Evolutionary conservation across 2,329 filamentous ascomycete genomes (phyloP).

Genomic region (Didymosphaeria variabile): DNA sequence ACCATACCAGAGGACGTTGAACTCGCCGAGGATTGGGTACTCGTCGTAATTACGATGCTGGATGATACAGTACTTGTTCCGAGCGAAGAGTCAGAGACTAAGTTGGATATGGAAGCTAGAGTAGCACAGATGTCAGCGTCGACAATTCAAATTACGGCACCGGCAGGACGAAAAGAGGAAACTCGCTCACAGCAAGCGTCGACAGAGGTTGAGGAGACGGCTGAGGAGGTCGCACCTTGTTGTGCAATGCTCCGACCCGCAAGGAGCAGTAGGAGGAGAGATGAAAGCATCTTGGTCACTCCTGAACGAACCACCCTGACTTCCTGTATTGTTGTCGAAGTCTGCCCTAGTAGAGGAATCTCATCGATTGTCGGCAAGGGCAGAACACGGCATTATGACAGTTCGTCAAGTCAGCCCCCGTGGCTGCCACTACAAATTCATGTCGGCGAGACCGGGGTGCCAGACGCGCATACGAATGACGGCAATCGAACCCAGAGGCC

Average conservation of each 20-base stretch:
- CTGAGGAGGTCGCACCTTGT: constrained; percentile 1
- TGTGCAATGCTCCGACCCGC: not conserved
- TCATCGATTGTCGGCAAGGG: not conserved
- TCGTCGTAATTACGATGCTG: not conserved
- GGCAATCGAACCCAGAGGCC: not conserved
- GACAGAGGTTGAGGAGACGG: not conserved
- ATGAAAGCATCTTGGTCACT: not conserved
- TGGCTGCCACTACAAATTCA: not conserved
- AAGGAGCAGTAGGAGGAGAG: not conserved
- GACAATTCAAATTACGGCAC: not conserved
- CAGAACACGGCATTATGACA: not conserved
- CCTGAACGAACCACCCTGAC: not conserved
- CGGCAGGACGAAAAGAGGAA: not conserved
- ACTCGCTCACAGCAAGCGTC: not conserved
- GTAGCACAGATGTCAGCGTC: not conserved
- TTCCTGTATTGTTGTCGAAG: not conserved
- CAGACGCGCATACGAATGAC: not conserved
- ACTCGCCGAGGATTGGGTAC: not conserved
- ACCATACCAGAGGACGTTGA: not conserved
- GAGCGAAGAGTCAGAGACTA: not conserved
- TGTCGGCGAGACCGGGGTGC: not conserved
- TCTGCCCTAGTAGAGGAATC: not conserved
- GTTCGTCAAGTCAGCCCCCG: not conserved
- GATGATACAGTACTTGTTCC: not conserved
- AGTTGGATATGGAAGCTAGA: not conserved